Conservation (phyloP, 345 rosid genomes). For the Brassica napus region Da-Ae NC_063436.1:10908001-10908500, state of each 20-base stretch:
- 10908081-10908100: constrained; percentile 7
- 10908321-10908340: constrained; percentile 19
- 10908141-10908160: not conserved
- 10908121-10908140: not conserved
- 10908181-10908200: not conserved
- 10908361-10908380: constrained; percentile 35
- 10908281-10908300: not conserved
- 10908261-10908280: constrained; percentile 20
- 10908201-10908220: constrained; percentile 16
- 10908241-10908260: not conserved
- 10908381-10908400: constrained; percentile 19
- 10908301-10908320: constrained; percentile 17
- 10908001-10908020: not conserved
- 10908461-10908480: constrained; percentile 20
- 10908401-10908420: constrained; percentile 24
- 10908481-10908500: constrained; percentile 29
- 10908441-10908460: constrained; percentile 8
- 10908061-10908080: not conserved
- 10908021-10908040: not conserved
- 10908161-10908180: not conserved
- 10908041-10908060: not conserved
- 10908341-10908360: constrained; percentile 25
- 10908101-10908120: not conserved
- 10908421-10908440: not conserved
- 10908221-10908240: constrained; percentile 22